phyloP scores from a whole-genome alignment of 1,284 basidiomycete species.

The Boletus mariae region DNA sequence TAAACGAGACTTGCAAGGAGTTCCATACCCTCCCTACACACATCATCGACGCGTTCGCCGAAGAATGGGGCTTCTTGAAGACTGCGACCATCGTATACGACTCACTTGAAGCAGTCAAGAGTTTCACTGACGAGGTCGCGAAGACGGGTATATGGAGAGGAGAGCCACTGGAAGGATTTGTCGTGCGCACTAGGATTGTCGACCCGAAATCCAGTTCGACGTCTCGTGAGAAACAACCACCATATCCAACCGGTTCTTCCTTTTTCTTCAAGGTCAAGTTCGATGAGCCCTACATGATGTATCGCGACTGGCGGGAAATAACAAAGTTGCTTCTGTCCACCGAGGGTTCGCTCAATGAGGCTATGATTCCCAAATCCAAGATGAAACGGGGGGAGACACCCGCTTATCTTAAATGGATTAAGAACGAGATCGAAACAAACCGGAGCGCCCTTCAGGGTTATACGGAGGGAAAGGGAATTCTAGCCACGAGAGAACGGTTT shows the following conservation, averaged over 20 bases:
- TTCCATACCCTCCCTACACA: constrained; percentile 75
- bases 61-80: constrained; percentile 88
- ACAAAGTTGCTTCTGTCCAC: constrained; percentile 71
- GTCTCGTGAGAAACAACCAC: constrained; percentile 43
- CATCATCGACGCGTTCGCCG: constrained; percentile 77
- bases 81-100: constrained; percentile 56
- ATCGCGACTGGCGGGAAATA: constrained; percentile 95
- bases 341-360: constrained; percentile 28
- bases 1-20: constrained; percentile 71
- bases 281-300: constrained; percentile 98
- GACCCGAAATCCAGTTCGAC: constrained; percentile 34
- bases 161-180: constrained; percentile 92
- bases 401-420: constrained; percentile 68
- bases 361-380: constrained; percentile 55
- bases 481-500: constrained; percentile 80
- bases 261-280: constrained; percentile 99
- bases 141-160: constrained; percentile 78
- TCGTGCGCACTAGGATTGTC: constrained; percentile 78
- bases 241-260: constrained; percentile 74
- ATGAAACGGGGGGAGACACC: constrained; percentile 65
- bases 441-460: constrained; percentile 63
- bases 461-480: constrained; percentile 75
- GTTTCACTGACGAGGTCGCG: constrained; percentile 70
- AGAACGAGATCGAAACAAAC: constrained; percentile 64
- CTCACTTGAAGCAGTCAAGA: constrained; percentile 66